A percentile compares a stretch with the other conserved stretches of the same genome.
These are phyloP conservation scores for Boletus coccyginus DNA, from an alignment of 768 basidiomycete species.

Conservation along the genomic window DNA sequence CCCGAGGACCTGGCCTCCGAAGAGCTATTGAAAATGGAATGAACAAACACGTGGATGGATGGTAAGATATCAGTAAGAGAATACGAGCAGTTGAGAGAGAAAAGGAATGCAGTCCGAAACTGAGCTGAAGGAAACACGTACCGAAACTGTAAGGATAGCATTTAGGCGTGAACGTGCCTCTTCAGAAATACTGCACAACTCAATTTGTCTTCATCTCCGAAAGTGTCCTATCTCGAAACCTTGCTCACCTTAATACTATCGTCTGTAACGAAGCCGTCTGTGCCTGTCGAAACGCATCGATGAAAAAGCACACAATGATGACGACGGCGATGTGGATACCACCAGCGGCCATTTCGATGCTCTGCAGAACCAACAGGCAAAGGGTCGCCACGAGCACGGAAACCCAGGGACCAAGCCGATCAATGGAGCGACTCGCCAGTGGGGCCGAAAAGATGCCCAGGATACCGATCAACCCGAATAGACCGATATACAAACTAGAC, in stretches of 20 bases:
- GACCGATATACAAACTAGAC: constrained; percentile 36
- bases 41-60: not conserved
- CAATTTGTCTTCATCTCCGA: not conserved
- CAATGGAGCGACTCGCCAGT: constrained; percentile 25
- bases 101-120: not conserved
- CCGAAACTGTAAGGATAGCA: constrained; percentile 27
- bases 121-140: constrained; percentile 9
- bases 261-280: constrained; percentile 36
- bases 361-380: constrained; percentile 26
- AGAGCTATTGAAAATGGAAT: constrained; percentile 18
- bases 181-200: constrained; percentile 24
- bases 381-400: constrained; percentile 37
- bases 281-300: constrained; percentile 41
- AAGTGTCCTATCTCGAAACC: not conserved
- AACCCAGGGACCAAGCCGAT: constrained; percentile 40
- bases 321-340: constrained; percentile 39
- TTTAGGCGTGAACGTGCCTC: constrained; percentile 30
- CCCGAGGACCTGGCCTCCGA: constrained; percentile 41
- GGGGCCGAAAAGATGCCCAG: constrained; percentile 34
- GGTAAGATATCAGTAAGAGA: not conserved
- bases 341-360: constrained; percentile 37
- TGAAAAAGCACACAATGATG: constrained; percentile 38
- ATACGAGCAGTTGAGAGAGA: not conserved
- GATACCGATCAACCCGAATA: constrained; percentile 48
- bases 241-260: constrained; percentile 24